Evolutionary conservation across 1,139 yeast genomes (phyloP).

Genomic region (Zygotorulaspora mrakii): DNA sequence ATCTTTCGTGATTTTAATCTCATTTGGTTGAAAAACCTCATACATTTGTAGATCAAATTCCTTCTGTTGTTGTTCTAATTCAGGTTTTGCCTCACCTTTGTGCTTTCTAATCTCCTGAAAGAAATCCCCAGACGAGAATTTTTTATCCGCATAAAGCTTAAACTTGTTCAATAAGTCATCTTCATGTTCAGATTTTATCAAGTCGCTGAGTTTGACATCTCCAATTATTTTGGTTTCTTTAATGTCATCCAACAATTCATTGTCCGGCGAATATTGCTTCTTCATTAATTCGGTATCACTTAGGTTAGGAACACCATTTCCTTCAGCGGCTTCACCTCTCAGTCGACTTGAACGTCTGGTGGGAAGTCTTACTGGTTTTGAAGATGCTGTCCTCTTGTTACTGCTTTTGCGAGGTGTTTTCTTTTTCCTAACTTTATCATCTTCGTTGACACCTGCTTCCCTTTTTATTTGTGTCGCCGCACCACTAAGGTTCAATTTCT

Average conservation of each 20-base stretch:
- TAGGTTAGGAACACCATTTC: constrained; percentile 33
- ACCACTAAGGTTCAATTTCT: constrained; percentile 44
- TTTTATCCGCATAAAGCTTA: constrained; percentile 40
- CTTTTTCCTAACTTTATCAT: constrained; percentile 25
- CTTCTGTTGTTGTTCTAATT: constrained; percentile 45
- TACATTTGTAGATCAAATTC: constrained; percentile 52
- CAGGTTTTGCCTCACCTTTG: constrained; percentile 37
- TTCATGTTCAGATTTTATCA: constrained; percentile 40
- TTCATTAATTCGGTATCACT: constrained; percentile 33
- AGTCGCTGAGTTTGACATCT: constrained; percentile 56
- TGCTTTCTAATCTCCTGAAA: constrained; percentile 49
- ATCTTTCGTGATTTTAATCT: constrained; percentile 65
- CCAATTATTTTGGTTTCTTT: constrained; percentile 58
- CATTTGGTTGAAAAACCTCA: constrained; percentile 61
- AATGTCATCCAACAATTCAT: constrained; percentile 49
- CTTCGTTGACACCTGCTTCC: constrained; percentile 33
- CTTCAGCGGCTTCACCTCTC: constrained; percentile 51
- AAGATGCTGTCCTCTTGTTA: constrained; percentile 20
- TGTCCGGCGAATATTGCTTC: constrained; percentile 26
- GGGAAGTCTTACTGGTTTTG: constrained; percentile 42
- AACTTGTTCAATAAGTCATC: constrained; percentile 43
- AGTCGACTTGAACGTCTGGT: constrained; percentile 61
- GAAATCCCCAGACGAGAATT: constrained; percentile 76
- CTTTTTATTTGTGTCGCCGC: constrained; percentile 40
- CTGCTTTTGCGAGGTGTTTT: constrained; percentile 16